Percentiles rank a stretch among this genome's conserved stretches.
phyloP scores from a whole-genome alignment of 257 asterid genomes.

The Nicotiana benthamiana region DNA sequence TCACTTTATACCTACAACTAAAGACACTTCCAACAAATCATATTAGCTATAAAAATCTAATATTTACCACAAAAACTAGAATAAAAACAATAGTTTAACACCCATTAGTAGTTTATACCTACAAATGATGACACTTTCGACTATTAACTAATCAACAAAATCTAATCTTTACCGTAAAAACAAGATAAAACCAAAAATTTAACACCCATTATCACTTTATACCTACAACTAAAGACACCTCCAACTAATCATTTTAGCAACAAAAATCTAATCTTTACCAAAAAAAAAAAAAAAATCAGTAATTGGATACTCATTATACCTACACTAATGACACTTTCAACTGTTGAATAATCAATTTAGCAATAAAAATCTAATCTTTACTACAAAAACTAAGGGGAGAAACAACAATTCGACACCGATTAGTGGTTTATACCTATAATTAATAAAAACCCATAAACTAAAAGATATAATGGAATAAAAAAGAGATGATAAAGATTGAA shows the following conservation, averaged over 20 bases:
- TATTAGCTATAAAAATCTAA: neutral
- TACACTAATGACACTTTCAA: neutral
- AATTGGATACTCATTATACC: neutral
- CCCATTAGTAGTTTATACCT: neutral
- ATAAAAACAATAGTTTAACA: no score
- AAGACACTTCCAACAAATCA: neutral
- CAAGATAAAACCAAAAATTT: neutral
- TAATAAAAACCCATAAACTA: neutral
- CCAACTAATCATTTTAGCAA: neutral
- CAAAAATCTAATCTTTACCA: constrained; percentile 8
- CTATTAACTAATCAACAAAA: neutral
- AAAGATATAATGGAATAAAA: neutral
- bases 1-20: neutral
- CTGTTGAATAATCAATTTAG: neutral
- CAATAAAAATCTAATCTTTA: constrained; percentile 5
- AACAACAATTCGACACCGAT: neutral
- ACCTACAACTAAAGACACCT: neutral
- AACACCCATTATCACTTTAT: neutral
- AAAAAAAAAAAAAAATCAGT: neutral
- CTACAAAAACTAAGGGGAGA: neutral
- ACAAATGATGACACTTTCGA: neutral
- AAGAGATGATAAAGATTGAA: neutral
- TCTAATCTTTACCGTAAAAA: constrained; percentile 3
- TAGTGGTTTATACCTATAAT: neutral
- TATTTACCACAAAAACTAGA: neutral